Evolutionary conservation across 2,329 filamentous ascomycete genomes (phyloP), one percentile per base, ranked within the genome.

Genomic region (Epichloe aotearoae): DNA sequence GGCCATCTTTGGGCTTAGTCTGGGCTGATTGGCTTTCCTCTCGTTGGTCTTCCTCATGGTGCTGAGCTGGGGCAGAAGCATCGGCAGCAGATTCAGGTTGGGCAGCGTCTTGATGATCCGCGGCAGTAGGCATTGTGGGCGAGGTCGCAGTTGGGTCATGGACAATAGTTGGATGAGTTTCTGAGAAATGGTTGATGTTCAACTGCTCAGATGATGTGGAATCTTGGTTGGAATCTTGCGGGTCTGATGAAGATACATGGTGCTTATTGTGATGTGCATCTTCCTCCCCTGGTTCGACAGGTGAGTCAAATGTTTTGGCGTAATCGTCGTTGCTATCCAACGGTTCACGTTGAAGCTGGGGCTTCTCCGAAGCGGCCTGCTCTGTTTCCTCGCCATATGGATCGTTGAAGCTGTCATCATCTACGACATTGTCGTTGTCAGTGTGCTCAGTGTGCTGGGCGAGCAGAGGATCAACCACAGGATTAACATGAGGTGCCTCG

Each of bases 241-340:
- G 62, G 58, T 67, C 64, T 59, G 57, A 49, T 19, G 69, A 65
- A 64, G 70, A 67, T 73, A 74, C 67, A 73, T 70, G 61, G 59
- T 62, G 65, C 60, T 59, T 59, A 55, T 57, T 56, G 54, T 61
- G 60, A 61, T 65, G 62, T 57, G 62, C 64, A 54, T 64, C 64
- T 53, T 62, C 67, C 54, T 65, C 62, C 51, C 67, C 64, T 45
- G 62, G 57, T 44, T 59, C 66, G 59, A 66, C 65, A 51, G 72
- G 70, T 52, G 74, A 75, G 62, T 75, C 70, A 69, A 74, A 73
- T 38, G 67, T 72, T 61, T 70, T 74, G 58, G 71, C 70, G 65
- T 75, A 73, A 57, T 75, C 72, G 67, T 75, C 73, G 61, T 66
- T 69, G 62, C 62, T 64, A 57, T 64, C 61, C 49, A 57, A 55